Conservation (phyloP, 345 rosid genomes). For the Microthlaspi erraticum region DNA sequence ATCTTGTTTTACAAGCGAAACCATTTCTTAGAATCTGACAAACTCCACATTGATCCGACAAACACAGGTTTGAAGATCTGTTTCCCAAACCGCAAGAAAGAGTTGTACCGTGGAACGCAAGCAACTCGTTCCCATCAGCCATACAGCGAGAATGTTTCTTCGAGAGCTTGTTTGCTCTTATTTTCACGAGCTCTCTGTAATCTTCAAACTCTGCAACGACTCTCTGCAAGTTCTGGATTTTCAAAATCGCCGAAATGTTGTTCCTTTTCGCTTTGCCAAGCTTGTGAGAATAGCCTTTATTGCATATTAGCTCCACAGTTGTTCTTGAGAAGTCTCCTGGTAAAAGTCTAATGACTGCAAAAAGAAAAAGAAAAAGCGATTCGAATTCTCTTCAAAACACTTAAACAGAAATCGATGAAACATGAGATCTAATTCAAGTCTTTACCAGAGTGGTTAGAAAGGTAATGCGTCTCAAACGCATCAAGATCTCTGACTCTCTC, state of each 20-base stretch:
- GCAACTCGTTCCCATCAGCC: slow-evolving; percentile 82
- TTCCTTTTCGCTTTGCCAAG: slow-evolving; percentile 35
- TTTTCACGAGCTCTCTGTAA: slow-evolving; percentile 62
- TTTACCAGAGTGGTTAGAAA: slow-evolving; percentile 70
- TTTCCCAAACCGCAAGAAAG: slow-evolving; percentile 54
- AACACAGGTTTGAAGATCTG: slow-evolving; percentile 53
- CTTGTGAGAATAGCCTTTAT: slow-evolving; percentile 39
- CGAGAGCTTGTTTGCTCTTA: slow-evolving; percentile 55
- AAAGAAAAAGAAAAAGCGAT: neutral
- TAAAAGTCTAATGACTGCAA: slow-evolving; percentile 59
- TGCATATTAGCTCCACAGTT: slow-evolving; percentile 72
- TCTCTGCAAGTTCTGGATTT: slow-evolving; percentile 60
- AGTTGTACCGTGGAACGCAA: slow-evolving; percentile 63
- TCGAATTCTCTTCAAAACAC: neutral
- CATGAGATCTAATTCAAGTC: neutral
- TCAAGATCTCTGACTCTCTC: slow-evolving; percentile 51
- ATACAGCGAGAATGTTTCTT: slow-evolving; percentile 67
- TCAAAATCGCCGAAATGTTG: slow-evolving; percentile 50
- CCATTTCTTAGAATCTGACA: slow-evolving; percentile 64
- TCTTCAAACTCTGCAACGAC: slow-evolving; percentile 64
- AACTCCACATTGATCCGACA: slow-evolving; percentile 52
- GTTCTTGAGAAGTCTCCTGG: slow-evolving; percentile 72
- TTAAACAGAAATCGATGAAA: neutral
- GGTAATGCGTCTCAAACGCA: slow-evolving; percentile 60
- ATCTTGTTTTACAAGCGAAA: slow-evolving; percentile 45